Base-by-base conservation (phyloP, 1,139 yeast species). In the Geotrichum carabidarum region DNA sequence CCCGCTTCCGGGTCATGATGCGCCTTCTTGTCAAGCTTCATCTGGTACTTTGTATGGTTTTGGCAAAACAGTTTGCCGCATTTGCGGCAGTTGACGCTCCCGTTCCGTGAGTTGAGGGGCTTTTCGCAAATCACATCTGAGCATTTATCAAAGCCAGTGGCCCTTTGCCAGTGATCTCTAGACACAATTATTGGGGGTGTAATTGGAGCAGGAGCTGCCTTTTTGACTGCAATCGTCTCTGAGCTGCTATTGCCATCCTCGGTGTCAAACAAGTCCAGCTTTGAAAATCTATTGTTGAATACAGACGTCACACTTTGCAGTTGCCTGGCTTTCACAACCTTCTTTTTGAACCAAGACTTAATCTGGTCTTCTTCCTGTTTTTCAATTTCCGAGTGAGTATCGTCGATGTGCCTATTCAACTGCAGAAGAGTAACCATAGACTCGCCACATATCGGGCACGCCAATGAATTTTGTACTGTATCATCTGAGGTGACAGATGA, bases 11-110 rank as follows among this genome's bases (percentile, higher is more conserved):
- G 73, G 59, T 79, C 77, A 61, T 78, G 74, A 48, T 74, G 55
- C 4, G 81, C 88, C 57, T 65, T 67, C 38, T 60, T 69, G 62
- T 74, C 75, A 52, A 74, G 74, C 71, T 74, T 79, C 57, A 79
- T 70, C 44, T 74, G 75, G 64, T 75, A 81, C 51, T 74, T 69
- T 2, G 89, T 77, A 71, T 90, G 96, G 31, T 69, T 71, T 57
- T 78, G 77, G 66, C 96, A 89, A 65, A 71, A 88, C 18, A 89
- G 69, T 32, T 74, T 69, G 0, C 96, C 96, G 71, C 97, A 90
- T 32, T 68, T 65, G 4, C 76, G 62, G 51, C 77, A 72, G 55
- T 73, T 65, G 41, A 70, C 65, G 4, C 60, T 55, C 1, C 73
- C 72, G 32, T 61, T 64, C 12, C 70, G 58, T 12, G 64, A 54